phyloP scores from a whole-genome alignment of 2,329 filamentous ascomycete species.

The Nothomitra cinnamomea region DNA sequence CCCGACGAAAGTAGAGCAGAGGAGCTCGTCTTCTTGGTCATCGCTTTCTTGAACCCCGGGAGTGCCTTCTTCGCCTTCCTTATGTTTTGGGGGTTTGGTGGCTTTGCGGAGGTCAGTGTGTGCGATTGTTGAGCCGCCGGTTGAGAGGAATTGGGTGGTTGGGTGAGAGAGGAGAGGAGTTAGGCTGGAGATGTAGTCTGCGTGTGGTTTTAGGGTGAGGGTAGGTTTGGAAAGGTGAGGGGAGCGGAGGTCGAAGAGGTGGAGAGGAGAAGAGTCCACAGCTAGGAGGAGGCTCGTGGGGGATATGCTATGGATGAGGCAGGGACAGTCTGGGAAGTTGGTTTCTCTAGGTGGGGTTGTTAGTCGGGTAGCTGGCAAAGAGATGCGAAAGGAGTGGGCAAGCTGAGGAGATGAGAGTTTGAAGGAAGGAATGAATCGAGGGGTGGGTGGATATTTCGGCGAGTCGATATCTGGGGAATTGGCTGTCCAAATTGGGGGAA shows the following conservation, averaged over 20 bases:
- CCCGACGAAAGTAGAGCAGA: conserved; percentile 71
- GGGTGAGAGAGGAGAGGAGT: conserved; percentile 76
- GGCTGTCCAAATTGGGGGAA: not conserved
- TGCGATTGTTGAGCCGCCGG: conserved; percentile 77
- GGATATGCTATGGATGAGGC: conserved; percentile 66
- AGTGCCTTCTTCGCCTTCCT: too few species aligned
- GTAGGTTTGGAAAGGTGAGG: conserved; percentile 42
- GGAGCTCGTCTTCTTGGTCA: conserved; percentile 83
- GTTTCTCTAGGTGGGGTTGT: conserved; percentile 20
- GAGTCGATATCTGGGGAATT: not conserved
- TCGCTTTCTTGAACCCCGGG: conserved; percentile 41
- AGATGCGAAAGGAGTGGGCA: conserved; percentile 2
- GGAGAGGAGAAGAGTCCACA: conserved; percentile 77
- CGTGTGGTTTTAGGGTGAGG: conserved; percentile 72
- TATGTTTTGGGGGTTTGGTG: conserved; percentile 44
- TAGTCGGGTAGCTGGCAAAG: not conserved
- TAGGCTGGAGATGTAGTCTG: conserved; percentile 82
- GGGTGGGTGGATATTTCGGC: not conserved
- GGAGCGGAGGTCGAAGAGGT: conserved; percentile 67
- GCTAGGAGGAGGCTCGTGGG: conserved; percentile 77
- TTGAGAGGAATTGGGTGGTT: conserved; percentile 88
- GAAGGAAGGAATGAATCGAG: not conserved
- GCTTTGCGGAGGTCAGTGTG: conserved; percentile 79
- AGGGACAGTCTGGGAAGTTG: conserved; percentile 49
- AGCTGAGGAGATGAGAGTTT: too few species aligned